Conservation (phyloP, 768 basidiomycete species). For the Neoboletus brunneissimus region DNA sequence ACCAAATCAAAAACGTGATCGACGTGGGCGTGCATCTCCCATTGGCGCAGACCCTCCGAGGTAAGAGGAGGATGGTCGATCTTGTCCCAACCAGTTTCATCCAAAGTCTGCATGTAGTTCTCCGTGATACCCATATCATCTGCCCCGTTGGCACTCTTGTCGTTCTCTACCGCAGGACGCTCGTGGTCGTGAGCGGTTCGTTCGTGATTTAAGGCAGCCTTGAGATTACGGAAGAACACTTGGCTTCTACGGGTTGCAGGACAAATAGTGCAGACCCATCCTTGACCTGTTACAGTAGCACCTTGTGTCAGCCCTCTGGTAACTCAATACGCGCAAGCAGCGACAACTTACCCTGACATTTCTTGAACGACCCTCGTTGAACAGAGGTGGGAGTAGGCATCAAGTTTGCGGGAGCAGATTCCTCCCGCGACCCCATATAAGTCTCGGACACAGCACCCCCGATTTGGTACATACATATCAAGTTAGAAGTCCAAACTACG, state of each 20-base stretch:
- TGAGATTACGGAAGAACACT: slow-evolving; percentile 23
- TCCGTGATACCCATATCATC: slow-evolving; percentile 1
- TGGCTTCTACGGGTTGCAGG: slow-evolving; percentile 19
- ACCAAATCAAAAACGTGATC: slow-evolving; percentile 50
- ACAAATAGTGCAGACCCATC: slow-evolving; percentile 37
- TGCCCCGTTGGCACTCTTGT: not conserved
- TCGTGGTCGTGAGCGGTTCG: slow-evolving; percentile 19
- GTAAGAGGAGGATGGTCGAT: slow-evolving; percentile 29
- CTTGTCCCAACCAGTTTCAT: slow-evolving; percentile 31
- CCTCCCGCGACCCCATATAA: slow-evolving; percentile 15
- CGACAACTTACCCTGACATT: slow-evolving; percentile 19
- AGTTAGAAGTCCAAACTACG: slow-evolving; percentile 6
- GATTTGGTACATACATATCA: slow-evolving; percentile 3
- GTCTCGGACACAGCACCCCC: slow-evolving; percentile 17
- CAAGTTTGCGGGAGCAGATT: slow-evolving; percentile 12
- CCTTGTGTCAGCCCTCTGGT: slow-evolving; percentile 1
- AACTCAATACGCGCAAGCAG: not conserved
- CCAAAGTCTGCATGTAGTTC: slow-evolving; percentile 7
- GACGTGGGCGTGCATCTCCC: slow-evolving; percentile 36
- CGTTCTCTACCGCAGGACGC: slow-evolving; percentile 4
- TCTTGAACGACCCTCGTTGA: slow-evolving; percentile 19
- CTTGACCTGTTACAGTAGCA: slow-evolving; percentile 25
- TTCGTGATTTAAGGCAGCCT: slow-evolving; percentile 35
- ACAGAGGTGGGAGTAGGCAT: slow-evolving; percentile 24
- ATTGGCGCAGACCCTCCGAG: slow-evolving; percentile 26